Evolutionary conservation across 1,284 basidiomycete species (phyloP), one percentile per base, ranked within the genome.

Genomic region (Farysia itapuensis): DNA sequence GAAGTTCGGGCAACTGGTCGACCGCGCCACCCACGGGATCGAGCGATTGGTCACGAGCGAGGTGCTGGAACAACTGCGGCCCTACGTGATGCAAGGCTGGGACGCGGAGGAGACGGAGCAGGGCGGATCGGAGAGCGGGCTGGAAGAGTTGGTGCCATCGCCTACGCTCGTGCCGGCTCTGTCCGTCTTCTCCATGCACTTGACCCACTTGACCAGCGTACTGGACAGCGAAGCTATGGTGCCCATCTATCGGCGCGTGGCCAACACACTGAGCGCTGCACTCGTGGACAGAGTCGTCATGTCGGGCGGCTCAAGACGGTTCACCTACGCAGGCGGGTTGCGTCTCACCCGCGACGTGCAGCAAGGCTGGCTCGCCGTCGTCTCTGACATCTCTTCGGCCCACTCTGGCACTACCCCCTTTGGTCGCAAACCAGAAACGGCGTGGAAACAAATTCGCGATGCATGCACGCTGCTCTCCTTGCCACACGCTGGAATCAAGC

Each of bases 281-380:
- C 32, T 75, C 4, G 64, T 75, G 2, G 68, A 73, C n/a, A 42
- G 67, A 2, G 58, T 75, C 2, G 39, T 75, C 21, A 69, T 74
- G 49, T 38, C 65, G 0, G 67, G 59, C 8, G 60, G 60, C 1
- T 51, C 49, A 2, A 25, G 35, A 3, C 39, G 58, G 3, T 66
- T 66, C 39, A 54, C 19, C 12, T 25, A 23, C 2, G 25, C 30
- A 2, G 64, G 59, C 2, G 56, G 43, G 0, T 18, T 32, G 3
- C 45, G 60, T 0, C 72, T 74, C 40, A 24, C 22, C 3, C 30
- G 30, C 4, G 72, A 74, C 38, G 39, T 72, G 18, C 25, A 49
- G 5, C 28, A 52, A 4, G 72, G 72, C 4, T 74, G 72, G 72
- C 34, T 74, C 5, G 58, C 52, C 8, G 69, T 74, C 16, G 54